Evolutionary conservation across 129 eudicot species (phyloP).

Genomic region (Lonicera japonica): DNA sequence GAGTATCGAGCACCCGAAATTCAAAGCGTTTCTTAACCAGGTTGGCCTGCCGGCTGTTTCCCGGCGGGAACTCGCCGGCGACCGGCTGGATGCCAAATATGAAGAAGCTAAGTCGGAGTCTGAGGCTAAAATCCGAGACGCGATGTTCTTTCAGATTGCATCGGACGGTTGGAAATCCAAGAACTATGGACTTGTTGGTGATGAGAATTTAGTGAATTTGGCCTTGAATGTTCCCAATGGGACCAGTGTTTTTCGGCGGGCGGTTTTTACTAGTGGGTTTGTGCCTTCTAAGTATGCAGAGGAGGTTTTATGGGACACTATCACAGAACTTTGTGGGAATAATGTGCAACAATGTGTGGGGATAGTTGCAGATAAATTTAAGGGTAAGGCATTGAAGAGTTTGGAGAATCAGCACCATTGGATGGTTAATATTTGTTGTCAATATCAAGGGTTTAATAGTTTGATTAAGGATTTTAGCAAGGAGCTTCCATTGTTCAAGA

Average conservation of each 20-base stretch:
- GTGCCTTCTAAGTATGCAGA: constrained; percentile 80
- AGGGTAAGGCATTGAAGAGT: constrained; percentile 72
- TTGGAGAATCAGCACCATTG: constrained; percentile 81
- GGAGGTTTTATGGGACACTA: constrained; percentile 77
- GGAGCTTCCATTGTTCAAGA: constrained; percentile 79
- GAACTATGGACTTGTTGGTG: constrained; percentile 34
- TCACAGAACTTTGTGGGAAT: constrained; percentile 64
- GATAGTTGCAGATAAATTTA: constrained; percentile 85
- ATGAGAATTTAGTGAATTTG: constrained; percentile 70
- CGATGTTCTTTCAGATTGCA: constrained; percentile 79
- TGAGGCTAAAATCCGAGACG: constrained; percentile 74
- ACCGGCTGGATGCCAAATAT: constrained; percentile 64
- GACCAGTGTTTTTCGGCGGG: constrained; percentile 69
- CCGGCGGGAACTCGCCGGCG: constrained; percentile 51
- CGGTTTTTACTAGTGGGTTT: constrained; percentile 67
- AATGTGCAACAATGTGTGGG: constrained; percentile 74
- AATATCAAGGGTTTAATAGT: constrained; percentile 58
- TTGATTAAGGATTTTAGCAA: constrained; percentile 77
- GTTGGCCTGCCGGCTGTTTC: constrained; percentile 68
- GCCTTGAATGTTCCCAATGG: constrained; percentile 88
- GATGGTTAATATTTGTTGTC: constrained; percentile 90
- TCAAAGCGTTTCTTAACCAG: constrained; percentile 63
- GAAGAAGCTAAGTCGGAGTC: constrained; percentile 58
- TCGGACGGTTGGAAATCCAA: constrained; percentile 76
- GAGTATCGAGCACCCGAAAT: constrained; percentile 79